Percentiles rank a stretch among this genome's conserved stretches.
These are phyloP conservation scores for Boletus rubescentipes DNA, from an alignment of 768 basidiomycete genomes.

Conservation along the genomic window DNA sequence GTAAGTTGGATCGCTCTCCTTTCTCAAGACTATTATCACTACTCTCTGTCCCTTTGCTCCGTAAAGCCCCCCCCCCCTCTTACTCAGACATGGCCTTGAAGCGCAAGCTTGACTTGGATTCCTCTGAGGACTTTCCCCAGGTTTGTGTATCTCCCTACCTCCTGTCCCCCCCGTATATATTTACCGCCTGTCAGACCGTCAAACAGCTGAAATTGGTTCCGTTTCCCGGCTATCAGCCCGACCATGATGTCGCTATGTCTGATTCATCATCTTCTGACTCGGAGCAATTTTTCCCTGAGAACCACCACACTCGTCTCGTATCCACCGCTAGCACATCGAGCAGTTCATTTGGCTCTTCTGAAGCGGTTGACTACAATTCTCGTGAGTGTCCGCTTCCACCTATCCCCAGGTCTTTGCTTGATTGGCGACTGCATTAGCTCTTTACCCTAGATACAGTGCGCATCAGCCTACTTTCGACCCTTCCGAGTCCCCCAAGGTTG, in stretches of 20 bases:
- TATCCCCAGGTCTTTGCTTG: not conserved
- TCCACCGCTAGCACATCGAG: slow-evolving; percentile 63
- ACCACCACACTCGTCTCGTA: slow-evolving; percentile 58
- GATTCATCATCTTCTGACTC: slow-evolving; percentile 52
- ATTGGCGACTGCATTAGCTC: slow-evolving; percentile 17
- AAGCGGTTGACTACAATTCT: slow-evolving; percentile 45
- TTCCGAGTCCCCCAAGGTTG: slow-evolving; percentile 44
- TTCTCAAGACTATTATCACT: too few species aligned
- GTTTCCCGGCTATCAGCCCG: slow-evolving; percentile 64
- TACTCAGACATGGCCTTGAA: slow-evolving; percentile 61
- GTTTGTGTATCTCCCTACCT: slow-evolving; percentile 35
- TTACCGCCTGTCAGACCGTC: slow-evolving; percentile 39
- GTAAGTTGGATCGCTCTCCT: too few species aligned
- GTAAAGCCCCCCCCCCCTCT: too few species aligned
- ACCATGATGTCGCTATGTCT: slow-evolving; percentile 72
- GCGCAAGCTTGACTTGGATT: slow-evolving; percentile 67
- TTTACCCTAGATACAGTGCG: slow-evolving; percentile 63
- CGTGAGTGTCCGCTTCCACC: slow-evolving; percentile 42
- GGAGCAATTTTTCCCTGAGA: slow-evolving; percentile 54
- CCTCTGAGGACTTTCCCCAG: slow-evolving; percentile 50
- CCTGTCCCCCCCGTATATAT: slow-evolving; percentile 16
- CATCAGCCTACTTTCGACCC: slow-evolving; percentile 57
- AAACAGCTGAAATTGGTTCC: slow-evolving; percentile 77
- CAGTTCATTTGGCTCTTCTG: slow-evolving; percentile 47
- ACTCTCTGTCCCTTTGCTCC: too few species aligned